phyloP scores from a whole-genome alignment of 495 filamentous ascomycete genomes.

The Penicillium odoratum region DNA sequence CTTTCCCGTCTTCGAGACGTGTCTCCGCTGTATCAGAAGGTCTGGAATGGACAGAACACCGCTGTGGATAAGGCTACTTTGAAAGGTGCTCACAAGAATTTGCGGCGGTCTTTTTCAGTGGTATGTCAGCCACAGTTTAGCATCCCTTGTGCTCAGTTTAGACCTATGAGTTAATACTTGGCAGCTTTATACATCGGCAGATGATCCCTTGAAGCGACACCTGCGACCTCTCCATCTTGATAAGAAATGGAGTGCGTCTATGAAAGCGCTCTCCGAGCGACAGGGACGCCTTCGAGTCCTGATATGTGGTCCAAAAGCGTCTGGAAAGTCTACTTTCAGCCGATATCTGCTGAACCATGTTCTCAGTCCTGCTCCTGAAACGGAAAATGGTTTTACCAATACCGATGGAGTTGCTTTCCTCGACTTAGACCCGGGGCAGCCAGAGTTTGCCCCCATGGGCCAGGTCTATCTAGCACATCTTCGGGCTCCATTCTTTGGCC shows the following conservation, averaged over 20 bases:
- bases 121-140: conserved; percentile 26
- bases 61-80: conserved; percentile 40
- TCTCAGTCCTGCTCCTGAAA: conserved; percentile 51
- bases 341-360: conserved; percentile 74
- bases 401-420: conserved; percentile 60
- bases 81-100: conserved; percentile 22
- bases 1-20: conserved; percentile 59
- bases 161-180: conserved; percentile 11
- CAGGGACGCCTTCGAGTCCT: conserved; percentile 49
- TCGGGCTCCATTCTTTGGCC: conserved; percentile 64
- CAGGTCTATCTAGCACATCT: conserved; percentile 71
- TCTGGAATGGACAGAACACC: conserved; percentile 65
- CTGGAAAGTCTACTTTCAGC: conserved; percentile 85
- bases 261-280: conserved; percentile 40
- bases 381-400: conserved; percentile 33
- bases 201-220: conserved; percentile 49
- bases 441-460: conserved; percentile 77
- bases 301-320: conserved; percentile 76
- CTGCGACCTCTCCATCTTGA: conserved; percentile 63
- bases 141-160: not conserved
- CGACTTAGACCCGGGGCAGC: conserved; percentile 82
- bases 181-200: conserved; percentile 47
- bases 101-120: conserved; percentile 44
- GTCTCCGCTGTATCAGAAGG: conserved; percentile 67
- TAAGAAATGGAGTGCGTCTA: conserved; percentile 60